A percentile compares a stretch with the other conserved stretches of the same genome.
These are phyloP conservation scores for Coleophoma crateriformis DNA, from an alignment of 2,329 filamentous ascomycete genomes.

Conservation along the genomic window DNA sequence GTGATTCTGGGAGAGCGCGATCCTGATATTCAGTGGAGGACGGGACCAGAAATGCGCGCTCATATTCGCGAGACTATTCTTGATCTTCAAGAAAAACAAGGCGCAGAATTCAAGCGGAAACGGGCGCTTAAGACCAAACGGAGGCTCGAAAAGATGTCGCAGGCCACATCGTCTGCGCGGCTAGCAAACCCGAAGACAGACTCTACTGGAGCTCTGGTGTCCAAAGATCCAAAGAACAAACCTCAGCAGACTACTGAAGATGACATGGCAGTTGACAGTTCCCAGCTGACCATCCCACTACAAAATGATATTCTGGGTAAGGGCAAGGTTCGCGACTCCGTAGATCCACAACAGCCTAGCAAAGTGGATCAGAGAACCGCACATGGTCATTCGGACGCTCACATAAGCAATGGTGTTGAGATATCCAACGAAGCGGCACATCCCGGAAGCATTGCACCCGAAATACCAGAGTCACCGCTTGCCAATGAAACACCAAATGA, in stretches of 20 bases:
- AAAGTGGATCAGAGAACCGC: too few relatives aligned
- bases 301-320: neutral
- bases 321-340: neutral
- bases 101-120: constrained; percentile 1
- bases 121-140: neutral
- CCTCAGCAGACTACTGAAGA: neutral
- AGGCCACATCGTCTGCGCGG: neutral
- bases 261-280: neutral
- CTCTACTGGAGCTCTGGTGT: neutral
- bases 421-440: too few relatives aligned
- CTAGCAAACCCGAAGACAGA: neutral
- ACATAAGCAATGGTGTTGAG: too few relatives aligned
- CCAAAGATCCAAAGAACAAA: neutral
- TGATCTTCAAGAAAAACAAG: constrained; percentile 52
- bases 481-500: too few relatives aligned
- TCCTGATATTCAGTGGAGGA: constrained; percentile 45
- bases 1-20: constrained; percentile 54
- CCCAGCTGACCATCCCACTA: neutral
- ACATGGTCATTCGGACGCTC: too few relatives aligned
- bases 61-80: constrained; percentile 64
- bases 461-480: too few relatives aligned
- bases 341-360: neutral
- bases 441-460: too few relatives aligned
- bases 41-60: constrained; percentile 52
- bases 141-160: neutral